phyloP scores from a whole-genome alignment of 163 green algal genomes.

The Prototheca cutis region DNA sequence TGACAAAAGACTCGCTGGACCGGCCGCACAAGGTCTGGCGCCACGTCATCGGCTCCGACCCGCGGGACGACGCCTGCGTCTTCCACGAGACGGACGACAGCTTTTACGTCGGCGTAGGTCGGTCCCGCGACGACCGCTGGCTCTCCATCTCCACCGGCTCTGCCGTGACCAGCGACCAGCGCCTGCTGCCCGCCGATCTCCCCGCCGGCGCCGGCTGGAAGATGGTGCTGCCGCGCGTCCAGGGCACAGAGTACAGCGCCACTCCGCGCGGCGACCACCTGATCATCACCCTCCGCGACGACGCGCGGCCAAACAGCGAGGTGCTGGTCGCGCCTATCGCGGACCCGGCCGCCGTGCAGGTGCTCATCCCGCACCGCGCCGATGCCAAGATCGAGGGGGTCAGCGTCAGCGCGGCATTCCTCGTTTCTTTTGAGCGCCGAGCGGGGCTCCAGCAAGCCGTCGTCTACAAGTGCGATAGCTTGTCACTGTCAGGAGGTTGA shows the following conservation, averaged over 20 bases:
- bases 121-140: constrained; percentile 39
- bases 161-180: constrained; percentile 63
- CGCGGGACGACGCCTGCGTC: constrained; percentile 23
- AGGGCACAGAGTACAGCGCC: constrained; percentile 59
- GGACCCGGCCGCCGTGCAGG: constrained; percentile 27
- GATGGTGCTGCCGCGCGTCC: constrained; percentile 46
- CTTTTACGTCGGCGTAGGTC: constrained; percentile 66
- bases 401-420: constrained; percentile 1
- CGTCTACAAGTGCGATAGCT: constrained; percentile 4
- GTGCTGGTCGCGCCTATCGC: constrained; percentile 47
- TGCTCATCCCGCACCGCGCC: constrained; percentile 56
- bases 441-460: constrained; percentile 39
- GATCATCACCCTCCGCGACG: constrained; percentile 41
- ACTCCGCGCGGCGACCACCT: constrained; percentile 40
- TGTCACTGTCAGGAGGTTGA: not conserved
- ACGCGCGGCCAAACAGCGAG: constrained; percentile 55
- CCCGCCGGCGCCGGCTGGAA: constrained; percentile 38
- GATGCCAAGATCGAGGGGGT: constrained; percentile 71
- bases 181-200: constrained; percentile 46
- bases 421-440: constrained; percentile 45
- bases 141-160: constrained; percentile 58
- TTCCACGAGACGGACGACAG: constrained; percentile 57
- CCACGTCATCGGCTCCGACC: constrained; percentile 35
- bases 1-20: constrained; percentile 74
- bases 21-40: constrained; percentile 38